Evolutionary conservation across 805 yeast species (phyloP), one percentile per base, ranked within the genome.

Genomic region (Soucietia sequanensis): DNA sequence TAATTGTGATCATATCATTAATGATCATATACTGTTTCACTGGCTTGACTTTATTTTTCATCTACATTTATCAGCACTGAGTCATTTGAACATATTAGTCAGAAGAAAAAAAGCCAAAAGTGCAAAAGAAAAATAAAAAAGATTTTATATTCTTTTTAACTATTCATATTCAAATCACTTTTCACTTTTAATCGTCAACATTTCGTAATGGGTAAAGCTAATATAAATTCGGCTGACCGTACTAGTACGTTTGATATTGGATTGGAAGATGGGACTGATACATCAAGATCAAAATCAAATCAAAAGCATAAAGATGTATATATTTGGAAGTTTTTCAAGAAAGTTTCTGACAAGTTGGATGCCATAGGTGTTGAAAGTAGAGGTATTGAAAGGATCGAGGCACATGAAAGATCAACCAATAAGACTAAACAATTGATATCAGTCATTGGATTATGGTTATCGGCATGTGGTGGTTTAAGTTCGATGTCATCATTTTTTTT

Each of bases 381-480:
- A 41, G 96, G 96, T 35, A 81, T 88, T 31, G 89, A 84, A 42
- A 68, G 95, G 40, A 77, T 84, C 21, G 62, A 73, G 26, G 84
- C 93, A 0, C 68, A 79, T 42, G 85, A 83, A 31, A 60, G 90
- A 39, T 70, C 82, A n/a, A 52, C 54, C 10, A 53, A 50, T 30
- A 48, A 50, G 30, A 35, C 44, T 5, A 53, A 52, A 25, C 65
- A 55, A 39, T 41, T 64, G 18, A 41, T 65, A n/a, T 53, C 65
- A 7, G 86, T 85, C 12, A 57, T 73, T 9, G 89, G 93, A 2
- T 70, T 87, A 28, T 88, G 96, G 96, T 51, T 85, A 11, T 80
- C 90, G 26, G 95, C 91, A 0, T 75, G 90, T 39, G 95, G 95
- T 34, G 89, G 95, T 0, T 64, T 88, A n/a, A 81, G 95, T 2